Evolutionary conservation across 345 rosid species (phyloP).

Genomic region (Pistacia integerrima): DNA sequence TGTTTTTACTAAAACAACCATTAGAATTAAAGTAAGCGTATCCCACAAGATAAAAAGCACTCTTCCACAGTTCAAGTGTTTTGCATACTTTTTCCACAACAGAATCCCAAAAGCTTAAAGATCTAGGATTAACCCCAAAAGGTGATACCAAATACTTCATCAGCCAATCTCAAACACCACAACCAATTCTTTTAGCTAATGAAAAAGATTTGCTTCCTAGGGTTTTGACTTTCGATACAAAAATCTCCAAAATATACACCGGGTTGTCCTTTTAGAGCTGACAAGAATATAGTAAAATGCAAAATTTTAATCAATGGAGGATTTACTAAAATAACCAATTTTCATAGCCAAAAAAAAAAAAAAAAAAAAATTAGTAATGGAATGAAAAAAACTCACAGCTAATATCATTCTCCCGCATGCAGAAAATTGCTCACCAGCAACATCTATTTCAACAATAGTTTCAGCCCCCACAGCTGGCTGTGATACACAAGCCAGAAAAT

Average conservation of each 20-base stretch:
- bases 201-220: too few relatives aligned
- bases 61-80: not conserved
- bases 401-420: conserved; percentile 88
- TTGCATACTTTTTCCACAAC: not conserved
- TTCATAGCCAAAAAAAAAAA: not conserved
- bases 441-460: conserved; percentile 91
- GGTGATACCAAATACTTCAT: too few relatives aligned
- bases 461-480: conserved; percentile 98
- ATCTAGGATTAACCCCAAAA: too few relatives aligned
- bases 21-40: too few relatives aligned
- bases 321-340: not conserved
- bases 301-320: not conserved
- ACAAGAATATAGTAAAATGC: not conserved
- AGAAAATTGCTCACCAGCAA: conserved; percentile 86
- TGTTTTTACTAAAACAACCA: too few relatives aligned
- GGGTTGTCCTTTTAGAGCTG: not conserved
- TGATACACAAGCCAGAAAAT: conserved; percentile 95
- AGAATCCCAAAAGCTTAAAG: too few relatives aligned
- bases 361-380: not conserved
- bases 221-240: too few relatives aligned
- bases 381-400: conserved; percentile 57
- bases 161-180: too few relatives aligned
- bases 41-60: not conserved
- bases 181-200: too few relatives aligned
- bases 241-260: too few relatives aligned